A percentile compares a stretch with the other conserved stretches of the same genome.
Evolutionary conservation across 192 early-diverging fungal species (phyloP).

Genomic region (Entomortierella lignicola): DNA sequence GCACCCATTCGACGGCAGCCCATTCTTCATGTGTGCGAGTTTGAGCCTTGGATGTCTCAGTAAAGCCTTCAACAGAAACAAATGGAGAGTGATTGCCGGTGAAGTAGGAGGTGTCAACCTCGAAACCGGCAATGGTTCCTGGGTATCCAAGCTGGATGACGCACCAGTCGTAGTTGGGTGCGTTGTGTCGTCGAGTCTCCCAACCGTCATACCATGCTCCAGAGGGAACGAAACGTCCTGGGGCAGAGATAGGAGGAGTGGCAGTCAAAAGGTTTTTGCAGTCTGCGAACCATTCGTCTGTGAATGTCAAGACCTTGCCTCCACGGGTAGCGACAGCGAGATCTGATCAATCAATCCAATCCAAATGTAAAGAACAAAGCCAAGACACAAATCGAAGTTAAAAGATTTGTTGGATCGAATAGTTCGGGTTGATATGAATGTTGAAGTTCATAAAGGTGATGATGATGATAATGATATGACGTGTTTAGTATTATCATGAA

Average conservation of each 20-base stretch:
- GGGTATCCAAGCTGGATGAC: conserved; percentile 86
- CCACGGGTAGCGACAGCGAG: conserved; percentile 80
- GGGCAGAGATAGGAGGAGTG: conserved; percentile 73
- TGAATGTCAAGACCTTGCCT: conserved; percentile 80
- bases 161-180: conserved; percentile 85
- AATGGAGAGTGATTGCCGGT: conserved; percentile 93
- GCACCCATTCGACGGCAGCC: conserved; percentile 47
- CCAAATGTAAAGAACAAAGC: not conserved
- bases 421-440: no score
- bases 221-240: conserved; percentile 67
- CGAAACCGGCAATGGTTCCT: conserved; percentile 83
- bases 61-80: conserved; percentile 82
- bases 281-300: conserved; percentile 94
- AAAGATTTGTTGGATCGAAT: no score
- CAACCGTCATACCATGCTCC: conserved; percentile 91
- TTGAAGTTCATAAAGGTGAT: no score
- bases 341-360: conserved; percentile 60
- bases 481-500: no score
- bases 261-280: conserved; percentile 84
- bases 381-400: no score
- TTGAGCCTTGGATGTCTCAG: conserved; percentile 20
- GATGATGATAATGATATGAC: no score
- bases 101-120: conserved; percentile 93
- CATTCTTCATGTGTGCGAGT: conserved; percentile 51
- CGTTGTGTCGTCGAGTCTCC: conserved; percentile 93